Evolutionary conservation across 495 filamentous ascomycete species (phyloP).

Genomic region (Tuber borchii): DNA sequence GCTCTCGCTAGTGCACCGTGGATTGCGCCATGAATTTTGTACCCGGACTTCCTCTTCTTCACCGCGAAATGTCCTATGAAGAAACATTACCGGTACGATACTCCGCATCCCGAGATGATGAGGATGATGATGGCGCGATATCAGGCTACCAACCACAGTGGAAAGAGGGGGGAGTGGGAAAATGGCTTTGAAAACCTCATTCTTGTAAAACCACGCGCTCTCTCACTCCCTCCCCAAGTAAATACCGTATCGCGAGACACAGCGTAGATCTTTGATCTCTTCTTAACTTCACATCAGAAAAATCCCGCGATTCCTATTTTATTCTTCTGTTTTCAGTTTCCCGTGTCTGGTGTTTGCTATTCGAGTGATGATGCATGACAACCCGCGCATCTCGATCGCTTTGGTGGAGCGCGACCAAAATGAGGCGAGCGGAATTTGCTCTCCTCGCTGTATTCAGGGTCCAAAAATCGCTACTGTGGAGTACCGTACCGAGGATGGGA

Average conservation of each 20-base stretch:
- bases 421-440: neutral
- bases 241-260: neutral
- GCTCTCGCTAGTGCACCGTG: neutral
- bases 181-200: neutral
- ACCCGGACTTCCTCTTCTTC: neutral
- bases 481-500: neutral
- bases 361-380: neutral
- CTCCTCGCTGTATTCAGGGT: neutral
- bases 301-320: neutral
- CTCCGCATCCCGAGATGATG: neutral
- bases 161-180: neutral
- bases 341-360: neutral
- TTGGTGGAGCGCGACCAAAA: neutral
- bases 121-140: neutral
- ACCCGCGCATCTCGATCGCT: neutral
- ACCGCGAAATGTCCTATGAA: neutral
- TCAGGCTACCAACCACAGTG: neutral
- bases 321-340: neutral
- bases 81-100: neutral
- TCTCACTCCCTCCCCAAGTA: neutral
- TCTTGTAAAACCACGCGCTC: neutral
- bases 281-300: neutral
- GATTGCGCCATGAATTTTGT: neutral
- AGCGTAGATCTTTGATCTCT: neutral
- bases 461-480: neutral